Evolutionary conservation across 768 basidiomycete species (phyloP), one percentile per base, ranked within the genome.

Genomic region (Mycena crocata): DNA sequence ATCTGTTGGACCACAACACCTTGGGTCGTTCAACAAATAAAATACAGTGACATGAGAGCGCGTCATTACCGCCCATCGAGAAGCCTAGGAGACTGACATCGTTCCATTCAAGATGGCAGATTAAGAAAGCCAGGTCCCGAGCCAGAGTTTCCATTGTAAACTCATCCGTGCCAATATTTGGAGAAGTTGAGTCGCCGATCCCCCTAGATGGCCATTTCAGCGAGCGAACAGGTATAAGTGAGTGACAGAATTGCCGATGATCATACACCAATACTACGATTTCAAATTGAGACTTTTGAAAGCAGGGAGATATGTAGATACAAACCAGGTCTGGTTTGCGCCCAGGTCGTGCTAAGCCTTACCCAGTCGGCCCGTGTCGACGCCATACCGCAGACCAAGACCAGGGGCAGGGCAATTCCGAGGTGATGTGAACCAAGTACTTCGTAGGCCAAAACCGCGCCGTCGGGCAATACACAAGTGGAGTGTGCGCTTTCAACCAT

Each of bases 1-100:
- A 78, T 61, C 35, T 76, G 72, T 54, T 78, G 77, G 8, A 67
- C 52, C 48, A 78, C 55, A 8, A 73, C 59, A 32, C 76, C 76
- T 78, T 21, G 34, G 50, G 30, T 56, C 23, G n/a, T 49, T 17
- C 23, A 45, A 26, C 30, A 21, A 50, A 61, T 40, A 23, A 30
- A 57, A 32, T 26, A 28, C n/a, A 57, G 54, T 13, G 30, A 15
- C 31, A 26, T 9, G 31, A 31, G 61, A 30, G 24, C 19, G 37
- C 17, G 13, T 10, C 60, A 69, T 39, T 64, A 77, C 76, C 76
- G 30, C 76, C 76, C 76, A 77, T 75, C 19, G 76, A 77, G 52
- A 69, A 75, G 15, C 76, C 76, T 13, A 73, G 64, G 21, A 77
- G 51, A n/a, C 72, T 73, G n/a, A 74, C 57, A 17, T 77, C 70